Percentiles rank a stretch among this genome's conserved stretches.
Conservation (phyloP, 225 moss, liverwort and hornwort genomes). For the Anthoceros angustus region DNA sequence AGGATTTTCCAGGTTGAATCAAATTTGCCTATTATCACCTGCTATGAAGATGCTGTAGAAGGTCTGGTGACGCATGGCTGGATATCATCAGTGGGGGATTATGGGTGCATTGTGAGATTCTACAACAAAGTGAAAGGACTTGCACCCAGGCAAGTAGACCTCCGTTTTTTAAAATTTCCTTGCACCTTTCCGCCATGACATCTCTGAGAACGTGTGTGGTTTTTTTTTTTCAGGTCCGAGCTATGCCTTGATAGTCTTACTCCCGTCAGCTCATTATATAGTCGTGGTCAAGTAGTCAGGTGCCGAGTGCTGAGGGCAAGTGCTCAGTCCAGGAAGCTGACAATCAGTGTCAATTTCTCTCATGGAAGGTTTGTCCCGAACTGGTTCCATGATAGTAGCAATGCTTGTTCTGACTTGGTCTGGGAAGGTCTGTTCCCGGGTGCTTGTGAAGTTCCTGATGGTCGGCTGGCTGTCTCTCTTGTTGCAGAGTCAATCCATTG, state of each 20-base stretch:
- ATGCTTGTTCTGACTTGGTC: neutral
- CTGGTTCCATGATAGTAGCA: too few species aligned
- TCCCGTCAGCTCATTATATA: constrained; percentile 43
- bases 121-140: constrained; percentile 86
- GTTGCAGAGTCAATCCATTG: neutral
- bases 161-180: neutral
- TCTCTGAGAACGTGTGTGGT: neutral
- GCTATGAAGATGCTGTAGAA: constrained; percentile 82
- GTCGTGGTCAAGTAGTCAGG: constrained; percentile 68
- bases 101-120: constrained; percentile 82
- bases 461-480: neutral
- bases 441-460: neutral
- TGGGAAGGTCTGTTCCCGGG: too few species aligned
- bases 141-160: constrained; percentile 41
- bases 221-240: constrained; percentile 35
- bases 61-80: constrained; percentile 86
- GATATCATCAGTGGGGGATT: constrained; percentile 66
- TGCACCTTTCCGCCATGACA: neutral
- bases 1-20: constrained; percentile 42
- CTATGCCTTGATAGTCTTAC: constrained; percentile 48
- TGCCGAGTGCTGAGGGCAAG: constrained; percentile 69
- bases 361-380: constrained; percentile 18
- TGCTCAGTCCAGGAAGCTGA: constrained; percentile 42
- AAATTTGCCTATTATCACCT: constrained; percentile 46
- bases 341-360: constrained; percentile 62